phyloP scores from a whole-genome alignment of 2,329 filamentous ascomycete genomes.

The Setomelanomma holmii region DNA sequence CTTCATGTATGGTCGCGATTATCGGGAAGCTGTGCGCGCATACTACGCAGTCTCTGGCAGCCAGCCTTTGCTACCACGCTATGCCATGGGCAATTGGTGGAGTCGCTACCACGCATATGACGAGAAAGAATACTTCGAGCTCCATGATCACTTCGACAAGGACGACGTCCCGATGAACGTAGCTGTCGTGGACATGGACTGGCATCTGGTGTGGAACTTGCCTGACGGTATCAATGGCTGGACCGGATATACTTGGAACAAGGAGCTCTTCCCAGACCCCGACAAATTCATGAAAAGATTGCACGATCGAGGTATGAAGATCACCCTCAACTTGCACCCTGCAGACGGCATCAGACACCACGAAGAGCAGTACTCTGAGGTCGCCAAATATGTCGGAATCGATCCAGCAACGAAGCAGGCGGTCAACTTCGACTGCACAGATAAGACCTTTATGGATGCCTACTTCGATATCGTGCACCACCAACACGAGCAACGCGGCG shows the following conservation, averaged over 20 bases:
- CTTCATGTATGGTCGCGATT: constrained; percentile 66
- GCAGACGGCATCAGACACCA: constrained; percentile 64
- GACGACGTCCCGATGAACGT: constrained; percentile 64
- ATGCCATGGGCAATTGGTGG: constrained; percentile 71
- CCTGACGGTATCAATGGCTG: constrained; percentile 55
- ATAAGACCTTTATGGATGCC: constrained; percentile 62
- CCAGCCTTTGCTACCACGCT: constrained; percentile 64
- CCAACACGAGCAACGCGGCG: constrained; percentile 62
- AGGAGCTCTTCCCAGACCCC: constrained; percentile 64
- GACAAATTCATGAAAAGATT: constrained; percentile 59
- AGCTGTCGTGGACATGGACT: constrained; percentile 71
- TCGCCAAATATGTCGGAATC: constrained; percentile 61
- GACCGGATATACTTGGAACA: constrained; percentile 71
- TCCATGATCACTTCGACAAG: constrained; percentile 64
- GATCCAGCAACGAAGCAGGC: constrained; percentile 60
- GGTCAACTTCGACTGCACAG: constrained; percentile 64
- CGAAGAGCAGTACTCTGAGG: constrained; percentile 64
- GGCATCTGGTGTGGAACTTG: constrained; percentile 62
- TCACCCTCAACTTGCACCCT: constrained; percentile 69
- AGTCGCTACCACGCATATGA: constrained; percentile 67
- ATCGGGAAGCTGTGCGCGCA: constrained; percentile 60
- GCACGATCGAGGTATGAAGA: constrained; percentile 60
- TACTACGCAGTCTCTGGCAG: constrained; percentile 64
- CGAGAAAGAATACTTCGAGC: constrained; percentile 61
- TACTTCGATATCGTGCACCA: constrained; percentile 66